These are phyloP conservation scores for Tricholoma terreum DNA, from an alignment of 768 basidiomycete species.

Conservation along the genomic window DNA sequence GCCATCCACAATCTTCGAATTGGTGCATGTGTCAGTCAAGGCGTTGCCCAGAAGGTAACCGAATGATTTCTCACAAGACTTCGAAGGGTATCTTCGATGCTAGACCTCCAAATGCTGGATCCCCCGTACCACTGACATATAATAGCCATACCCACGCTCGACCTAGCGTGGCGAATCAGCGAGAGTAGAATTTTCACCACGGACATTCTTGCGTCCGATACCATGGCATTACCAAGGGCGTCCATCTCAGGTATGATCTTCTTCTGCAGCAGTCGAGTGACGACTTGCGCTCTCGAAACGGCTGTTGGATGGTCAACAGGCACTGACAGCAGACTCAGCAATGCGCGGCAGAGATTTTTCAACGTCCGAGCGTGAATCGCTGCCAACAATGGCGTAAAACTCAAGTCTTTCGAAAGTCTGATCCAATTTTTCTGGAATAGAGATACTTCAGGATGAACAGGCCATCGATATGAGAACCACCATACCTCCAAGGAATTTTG, in stretches of 20 bases:
- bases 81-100: conserved; percentile 38
- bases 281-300: conserved; percentile 24
- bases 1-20: conserved; percentile 32
- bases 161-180: conserved; percentile 27
- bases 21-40: not conserved
- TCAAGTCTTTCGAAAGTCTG: conserved; percentile 22
- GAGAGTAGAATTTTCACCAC: conserved; percentile 45
- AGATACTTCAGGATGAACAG: not conserved
- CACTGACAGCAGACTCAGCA: conserved; percentile 15
- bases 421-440: conserved; percentile 52
- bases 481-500: conserved; percentile 49
- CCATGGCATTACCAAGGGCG: conserved; percentile 26
- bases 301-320: conserved; percentile 16
- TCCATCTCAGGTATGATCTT: conserved; percentile 50
- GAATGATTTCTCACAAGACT: conserved; percentile 35
- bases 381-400: conserved; percentile 43
- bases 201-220: conserved; percentile 33
- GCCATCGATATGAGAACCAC: not conserved
- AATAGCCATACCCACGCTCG: conserved; percentile 22
- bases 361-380: conserved; percentile 49
- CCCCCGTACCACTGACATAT: conserved; percentile 41
- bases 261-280: conserved; percentile 38
- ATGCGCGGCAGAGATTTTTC: conserved; percentile 27
- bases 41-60: not conserved
- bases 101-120: conserved; percentile 37